Evolutionary conservation across 176 grass and related monocot genomes (phyloP).

Genomic region (Avena eriantha): DNA sequence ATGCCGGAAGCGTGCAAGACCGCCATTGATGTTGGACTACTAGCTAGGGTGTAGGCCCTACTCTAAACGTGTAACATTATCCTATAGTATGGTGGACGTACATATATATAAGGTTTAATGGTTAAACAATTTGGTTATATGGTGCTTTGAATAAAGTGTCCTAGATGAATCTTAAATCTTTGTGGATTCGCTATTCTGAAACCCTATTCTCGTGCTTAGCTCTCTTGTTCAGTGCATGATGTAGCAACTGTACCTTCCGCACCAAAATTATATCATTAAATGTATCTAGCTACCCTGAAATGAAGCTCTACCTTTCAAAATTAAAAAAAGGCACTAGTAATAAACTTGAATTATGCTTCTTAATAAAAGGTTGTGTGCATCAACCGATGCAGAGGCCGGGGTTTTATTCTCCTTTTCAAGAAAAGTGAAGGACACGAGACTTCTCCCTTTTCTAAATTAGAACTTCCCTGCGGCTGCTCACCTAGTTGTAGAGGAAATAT

Average conservation of each 20-base stretch:
- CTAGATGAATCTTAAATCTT: background rate
- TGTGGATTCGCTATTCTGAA: background rate
- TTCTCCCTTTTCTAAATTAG: background rate
- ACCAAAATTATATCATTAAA: background rate
- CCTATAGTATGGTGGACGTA: too few species aligned
- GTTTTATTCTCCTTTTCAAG: too few species aligned
- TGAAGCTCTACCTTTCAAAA: background rate
- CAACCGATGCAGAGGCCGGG: too few species aligned
- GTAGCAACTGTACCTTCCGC: background rate
- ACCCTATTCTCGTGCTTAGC: background rate
- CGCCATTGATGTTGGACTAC: conserved; percentile 6
- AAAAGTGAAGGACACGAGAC: background rate
- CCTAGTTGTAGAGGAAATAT: background rate
- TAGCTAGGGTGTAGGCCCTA: background rate
- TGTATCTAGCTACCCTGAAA: background rate
- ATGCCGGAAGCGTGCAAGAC: background rate
- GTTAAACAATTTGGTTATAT: background rate
- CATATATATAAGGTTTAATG: background rate
- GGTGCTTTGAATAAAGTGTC: background rate
- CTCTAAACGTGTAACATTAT: background rate
- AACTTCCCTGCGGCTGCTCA: background rate
- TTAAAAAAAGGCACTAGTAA: background rate
- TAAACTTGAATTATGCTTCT: too few species aligned
- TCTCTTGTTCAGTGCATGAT: background rate
- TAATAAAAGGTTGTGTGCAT: too few species aligned